Percentiles rank a stretch among this genome's conserved stretches.
phyloP scores from a whole-genome alignment of 139 green algal genomes.

The Chlamydomonas sphaeroides region DNA sequence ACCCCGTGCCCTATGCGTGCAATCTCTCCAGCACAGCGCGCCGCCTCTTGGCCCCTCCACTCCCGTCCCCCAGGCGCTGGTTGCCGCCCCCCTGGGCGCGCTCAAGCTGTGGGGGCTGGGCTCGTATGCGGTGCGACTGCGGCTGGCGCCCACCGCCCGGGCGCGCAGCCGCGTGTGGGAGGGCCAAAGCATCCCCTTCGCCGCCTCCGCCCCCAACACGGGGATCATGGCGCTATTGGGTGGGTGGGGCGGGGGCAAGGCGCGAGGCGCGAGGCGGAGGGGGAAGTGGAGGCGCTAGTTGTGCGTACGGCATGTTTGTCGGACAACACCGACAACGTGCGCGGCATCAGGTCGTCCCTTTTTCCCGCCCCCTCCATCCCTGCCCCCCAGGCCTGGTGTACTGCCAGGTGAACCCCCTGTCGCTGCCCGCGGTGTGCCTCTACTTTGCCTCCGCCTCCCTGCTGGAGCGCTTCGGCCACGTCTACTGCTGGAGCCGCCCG shows the following conservation, averaged over 20 bases:
- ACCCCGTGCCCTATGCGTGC: too few relatives aligned
- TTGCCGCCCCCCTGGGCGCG: conserved; percentile 31
- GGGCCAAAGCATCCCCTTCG: conserved; percentile 63
- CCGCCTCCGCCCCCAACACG: conserved; percentile 47
- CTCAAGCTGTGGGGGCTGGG: conserved; percentile 44
- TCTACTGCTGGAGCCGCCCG: conserved; percentile 48
- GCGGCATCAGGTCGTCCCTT: too few relatives aligned
- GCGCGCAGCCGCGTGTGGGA: conserved; percentile 69
- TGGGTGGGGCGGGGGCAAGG: not conserved
- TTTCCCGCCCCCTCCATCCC: not conserved
- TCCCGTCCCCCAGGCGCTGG: conserved; percentile 9
- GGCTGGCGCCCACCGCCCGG: conserved; percentile 59
- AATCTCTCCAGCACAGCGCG: too few relatives aligned
- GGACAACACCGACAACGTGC: too few relatives aligned
- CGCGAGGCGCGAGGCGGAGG: not conserved
- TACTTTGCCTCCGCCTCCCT: conserved; percentile 67
- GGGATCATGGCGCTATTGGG: too few relatives aligned
- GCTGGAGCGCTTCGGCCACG: conserved; percentile 55
- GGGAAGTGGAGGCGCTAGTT: not conserved
- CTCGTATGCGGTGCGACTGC: conserved; percentile 37
- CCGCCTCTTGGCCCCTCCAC: too few relatives aligned
- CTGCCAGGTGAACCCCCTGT: conserved; percentile 67
- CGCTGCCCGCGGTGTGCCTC: conserved; percentile 61
- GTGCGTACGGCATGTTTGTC: too few relatives aligned
- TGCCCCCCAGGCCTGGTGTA: conserved; percentile 59